These are phyloP conservation scores for Dorcoceras hygrometricum DNA, from an alignment of 257 asterid species.

Conservation along the genomic window DNA sequence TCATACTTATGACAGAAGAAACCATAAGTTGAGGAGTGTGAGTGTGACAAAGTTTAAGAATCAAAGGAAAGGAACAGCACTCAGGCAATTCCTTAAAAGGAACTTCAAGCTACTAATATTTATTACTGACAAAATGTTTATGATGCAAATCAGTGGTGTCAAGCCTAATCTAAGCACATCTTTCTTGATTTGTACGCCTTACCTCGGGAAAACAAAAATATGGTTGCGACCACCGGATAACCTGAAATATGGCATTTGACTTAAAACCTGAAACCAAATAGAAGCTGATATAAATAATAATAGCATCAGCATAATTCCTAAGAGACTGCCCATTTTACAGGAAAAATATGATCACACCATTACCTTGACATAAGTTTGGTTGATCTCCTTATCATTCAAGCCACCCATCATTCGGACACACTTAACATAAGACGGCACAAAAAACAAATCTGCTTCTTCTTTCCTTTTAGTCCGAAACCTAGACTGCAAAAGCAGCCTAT, in stretches of 20 bases:
- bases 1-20: neutral
- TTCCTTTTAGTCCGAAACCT: slow-evolving; percentile 64
- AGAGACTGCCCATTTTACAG: slow-evolving; percentile 15
- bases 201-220: slow-evolving; percentile 94
- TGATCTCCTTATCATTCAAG: slow-evolving; percentile 83
- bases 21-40: too few relatives aligned
- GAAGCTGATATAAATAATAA: slow-evolving; percentile 24
- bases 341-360: slow-evolving; percentile 11
- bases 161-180: slow-evolving; percentile 12
- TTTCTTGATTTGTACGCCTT: slow-evolving; percentile 19
- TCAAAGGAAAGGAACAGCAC: too few relatives aligned
- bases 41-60: too few relatives aligned
- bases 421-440: slow-evolving; percentile 84
- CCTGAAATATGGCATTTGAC: slow-evolving; percentile 97
- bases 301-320: slow-evolving; percentile 18
- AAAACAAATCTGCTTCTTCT: slow-evolving; percentile 85
- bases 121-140: too few relatives aligned
- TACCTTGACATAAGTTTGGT: slow-evolving; percentile 86
- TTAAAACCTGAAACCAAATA: slow-evolving; percentile 75
- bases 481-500: slow-evolving; percentile 70
- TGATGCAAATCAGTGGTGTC: neutral
- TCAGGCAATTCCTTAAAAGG: too few relatives aligned
- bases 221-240: slow-evolving; percentile 91
- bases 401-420: slow-evolving; percentile 96
- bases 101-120: too few relatives aligned